Evolutionary conservation across 1,284 basidiomycete species (phyloP), one percentile per base, ranked within the genome.

Genomic region (Microbotryomycetes sp.): DNA sequence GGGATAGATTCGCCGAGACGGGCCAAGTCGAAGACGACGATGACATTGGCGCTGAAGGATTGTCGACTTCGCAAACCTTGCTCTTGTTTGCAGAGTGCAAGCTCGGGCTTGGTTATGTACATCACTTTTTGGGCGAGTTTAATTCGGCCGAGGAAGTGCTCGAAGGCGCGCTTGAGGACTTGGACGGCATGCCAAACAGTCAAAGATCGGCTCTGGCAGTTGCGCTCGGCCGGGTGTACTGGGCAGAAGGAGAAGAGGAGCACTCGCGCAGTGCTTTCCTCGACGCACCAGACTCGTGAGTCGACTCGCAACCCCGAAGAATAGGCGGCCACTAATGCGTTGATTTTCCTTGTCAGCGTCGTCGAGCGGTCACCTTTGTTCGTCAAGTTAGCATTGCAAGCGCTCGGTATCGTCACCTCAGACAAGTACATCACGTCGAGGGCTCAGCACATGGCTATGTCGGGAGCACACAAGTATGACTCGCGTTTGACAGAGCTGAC

Each of bases 211-310:
- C 62, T 24, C 47, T 69, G 9, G 53, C 52, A 3, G 52, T 52
- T 3, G 57, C 58, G 3, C 31, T 64, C 5, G 45, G 35, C 0
- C 26, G 56, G 23, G 41, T 64, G 0, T 54, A 67, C 13, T 67
- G 60, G 62, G 51, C 55, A 0, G 58, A 61, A 16, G 52, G 35
- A 3, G 67, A 69, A 24, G 65, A 67, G 46, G 62, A 66, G 15
- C 49, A 54, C 3, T 49, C 62, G 0, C 48, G 66, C 0, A 45
- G 57, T 0, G 52, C 62, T 7, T 23, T 69, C 5, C 28, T 69
- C n/a, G 67, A 69, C 48, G 54, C 62, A 3, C 62, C 67, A 0
- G 51, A 58, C 18, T 35, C 59, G 66, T 65, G 31, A 45, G 62
- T 56, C 23, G 16, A 3, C 15, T n/a, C 24, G 3, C n/a, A n/a